A percentile compares a stretch with the other conserved stretches of the same genome.
These are phyloP conservation scores for Tricholoma flavovirens DNA, from an alignment of 768 basidiomycete species.

Conservation along the genomic window DNA sequence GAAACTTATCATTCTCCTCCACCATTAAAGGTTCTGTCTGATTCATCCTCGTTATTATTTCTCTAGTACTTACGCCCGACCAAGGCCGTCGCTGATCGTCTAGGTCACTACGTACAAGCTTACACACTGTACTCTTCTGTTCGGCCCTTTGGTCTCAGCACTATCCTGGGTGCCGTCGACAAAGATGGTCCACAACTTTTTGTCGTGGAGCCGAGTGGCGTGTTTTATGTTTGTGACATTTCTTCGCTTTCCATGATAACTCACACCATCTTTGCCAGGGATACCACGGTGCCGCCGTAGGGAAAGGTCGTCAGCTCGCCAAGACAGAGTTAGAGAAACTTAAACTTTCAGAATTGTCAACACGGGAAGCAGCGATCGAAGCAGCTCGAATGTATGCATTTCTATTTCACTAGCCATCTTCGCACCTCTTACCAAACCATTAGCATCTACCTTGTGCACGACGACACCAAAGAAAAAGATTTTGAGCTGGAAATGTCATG, in stretches of 20 bases:
- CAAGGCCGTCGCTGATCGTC: slow-evolving; percentile 54
- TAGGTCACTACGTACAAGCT: slow-evolving; percentile 87
- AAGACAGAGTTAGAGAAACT: slow-evolving; percentile 99
- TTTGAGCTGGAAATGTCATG: slow-evolving; percentile 98
- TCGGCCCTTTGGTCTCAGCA: slow-evolving; percentile 93
- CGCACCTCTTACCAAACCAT: background rate
- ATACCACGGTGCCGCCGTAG: slow-evolving; percentile 93
- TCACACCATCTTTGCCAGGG: slow-evolving; percentile 45
- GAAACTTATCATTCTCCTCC: slow-evolving; percentile 68
- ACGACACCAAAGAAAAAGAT: slow-evolving; percentile 96
- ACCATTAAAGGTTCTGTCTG: slow-evolving; percentile 65
- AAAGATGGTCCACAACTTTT: slow-evolving; percentile 81
- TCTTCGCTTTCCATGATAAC: background rate
- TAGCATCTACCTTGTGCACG: slow-evolving; percentile 96
- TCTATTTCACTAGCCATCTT: background rate
- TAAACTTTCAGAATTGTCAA: slow-evolving; percentile 72
- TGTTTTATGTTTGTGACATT: slow-evolving; percentile 64
- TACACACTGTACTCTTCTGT: slow-evolving; percentile 99
- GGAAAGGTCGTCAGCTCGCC: slow-evolving; percentile 95
- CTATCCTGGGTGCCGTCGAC: slow-evolving; percentile 86
- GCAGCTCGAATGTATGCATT: slow-evolving; percentile 87
- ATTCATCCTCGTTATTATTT: background rate
- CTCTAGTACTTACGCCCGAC: background rate
- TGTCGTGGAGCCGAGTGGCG: slow-evolving; percentile 92
- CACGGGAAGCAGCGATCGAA: slow-evolving; percentile 83